Conservation (phyloP, 2,329 filamentous ascomycete genomes). For the Tolypocladium guangdongense region DNA sequence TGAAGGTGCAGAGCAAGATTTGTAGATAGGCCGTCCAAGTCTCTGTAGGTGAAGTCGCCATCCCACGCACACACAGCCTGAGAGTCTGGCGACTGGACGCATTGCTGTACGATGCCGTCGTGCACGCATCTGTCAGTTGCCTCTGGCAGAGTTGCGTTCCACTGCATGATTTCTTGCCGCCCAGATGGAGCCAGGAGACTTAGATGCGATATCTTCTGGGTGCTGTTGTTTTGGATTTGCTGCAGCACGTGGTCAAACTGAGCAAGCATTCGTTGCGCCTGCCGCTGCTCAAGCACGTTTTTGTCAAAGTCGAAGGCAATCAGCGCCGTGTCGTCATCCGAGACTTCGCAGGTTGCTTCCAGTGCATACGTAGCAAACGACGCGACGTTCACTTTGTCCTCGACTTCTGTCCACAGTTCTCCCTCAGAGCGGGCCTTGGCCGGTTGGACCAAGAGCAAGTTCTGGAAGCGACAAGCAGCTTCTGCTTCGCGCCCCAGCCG, state of each 20-base stretch:
- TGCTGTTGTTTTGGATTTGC: background rate
- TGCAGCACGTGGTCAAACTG: background rate
- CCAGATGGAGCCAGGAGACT: background rate
- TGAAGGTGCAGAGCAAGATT: constrained; percentile 5
- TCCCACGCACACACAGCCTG: constrained; percentile 35
- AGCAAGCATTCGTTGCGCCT: background rate
- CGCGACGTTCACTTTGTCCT: background rate
- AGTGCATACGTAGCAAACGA: constrained; percentile 2
- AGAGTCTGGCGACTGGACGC: constrained; percentile 15
- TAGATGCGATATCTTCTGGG: background rate
- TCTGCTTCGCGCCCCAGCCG: constrained; percentile 37
- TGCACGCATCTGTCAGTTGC: constrained; percentile 23
- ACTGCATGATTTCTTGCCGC: background rate
- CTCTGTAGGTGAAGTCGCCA: constrained; percentile 28
- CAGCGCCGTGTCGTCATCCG: background rate
- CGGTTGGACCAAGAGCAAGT: constrained; percentile 2
- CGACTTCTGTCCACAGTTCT: background rate
- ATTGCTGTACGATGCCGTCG: constrained; percentile 26
- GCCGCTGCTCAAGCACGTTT: background rate
- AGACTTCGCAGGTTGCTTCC: constrained; percentile 1
- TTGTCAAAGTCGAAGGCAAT: constrained; percentile 1
- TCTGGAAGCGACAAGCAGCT: constrained; percentile 41
- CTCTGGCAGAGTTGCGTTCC: constrained; percentile 15
- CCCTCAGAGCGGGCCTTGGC: background rate
- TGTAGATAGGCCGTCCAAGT: constrained; percentile 15